Evolutionary conservation across 192 early-diverging fungal genomes (phyloP), one percentile per base, ranked within the genome.

Genomic region (Dissophora ornata): DNA sequence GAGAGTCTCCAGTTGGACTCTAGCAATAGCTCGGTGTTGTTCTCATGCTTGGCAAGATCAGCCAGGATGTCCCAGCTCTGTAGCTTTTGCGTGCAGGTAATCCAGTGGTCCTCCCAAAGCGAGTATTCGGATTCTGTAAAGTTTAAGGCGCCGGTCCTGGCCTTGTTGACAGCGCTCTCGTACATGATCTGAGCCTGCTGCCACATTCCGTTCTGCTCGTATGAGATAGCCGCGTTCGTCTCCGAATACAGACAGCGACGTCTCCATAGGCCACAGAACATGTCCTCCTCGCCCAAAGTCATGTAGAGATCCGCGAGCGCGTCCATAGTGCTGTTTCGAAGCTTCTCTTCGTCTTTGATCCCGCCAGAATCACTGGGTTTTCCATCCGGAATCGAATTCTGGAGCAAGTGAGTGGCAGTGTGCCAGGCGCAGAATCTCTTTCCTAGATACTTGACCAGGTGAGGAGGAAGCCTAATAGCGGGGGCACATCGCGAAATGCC

Each of bases 41-140:
- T 85, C 51, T 99, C 97, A 56, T 95, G 91, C 69, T 95, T 93
- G 13, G 95, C 90, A 33, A 99, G 88, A 56, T 99, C 98, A 7
- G 87, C 83, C 47, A 99, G 82, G 62, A 98, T 91, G 60, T 99
- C 98, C 98, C 98, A 99, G 73, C 93, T 95, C 80, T 99, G 97
- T 22, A 99, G 79, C 38, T 91, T 91, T 63, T 97, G 85, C 0
- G 97, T 92, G 45, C 93, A 95, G 29, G 81, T 80, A 24, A 98
- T 87, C 98, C 98, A 99, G 56, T 95, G 94, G 56, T 96, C 89
- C 84, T 99, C 98, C 98, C 98, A 99, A 21, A 99, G 80, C 26
- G 87, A 85, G 79, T 98, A 99, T 59, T 99, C 98, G 2, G 94
- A 89, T 79, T 99, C 98, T 26, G 91, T 90, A 64, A 96, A 98